A percentile compares a stretch with the other conserved stretches of the same genome.
Evolutionary conservation across 208 protist genomes (phyloP).

Genomic region (Trypanosoma boissoni): DNA sequence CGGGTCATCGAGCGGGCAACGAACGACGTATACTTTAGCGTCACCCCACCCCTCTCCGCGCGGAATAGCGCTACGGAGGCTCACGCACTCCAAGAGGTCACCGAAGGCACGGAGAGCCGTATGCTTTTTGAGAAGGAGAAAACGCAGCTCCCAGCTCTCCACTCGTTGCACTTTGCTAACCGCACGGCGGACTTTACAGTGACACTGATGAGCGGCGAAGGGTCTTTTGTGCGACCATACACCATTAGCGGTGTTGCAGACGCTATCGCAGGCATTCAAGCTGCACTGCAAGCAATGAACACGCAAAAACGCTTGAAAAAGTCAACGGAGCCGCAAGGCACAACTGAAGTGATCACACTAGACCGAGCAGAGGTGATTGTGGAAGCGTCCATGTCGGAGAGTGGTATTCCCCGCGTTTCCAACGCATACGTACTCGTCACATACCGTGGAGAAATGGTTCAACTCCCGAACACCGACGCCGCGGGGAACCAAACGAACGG

Average conservation of each 20-base stretch:
- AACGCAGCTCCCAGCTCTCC: constrained; percentile 26
- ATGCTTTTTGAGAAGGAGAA: constrained; percentile 28
- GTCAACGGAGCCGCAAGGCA: neutral
- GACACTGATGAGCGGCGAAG: constrained; percentile 8
- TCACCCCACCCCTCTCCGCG: constrained; percentile 11
- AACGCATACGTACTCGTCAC: constrained; percentile 45
- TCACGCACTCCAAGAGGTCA: no score
- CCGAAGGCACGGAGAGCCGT: neutral
- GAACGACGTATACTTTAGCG: constrained; percentile 40
- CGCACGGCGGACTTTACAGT: constrained; percentile 36
- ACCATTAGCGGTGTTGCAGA: constrained; percentile 14
- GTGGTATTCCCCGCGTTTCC: constrained; percentile 51
- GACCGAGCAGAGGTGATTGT: constrained; percentile 44
- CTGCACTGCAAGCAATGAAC: constrained; percentile 1
- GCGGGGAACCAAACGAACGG: neutral
- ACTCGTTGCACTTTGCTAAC: constrained; percentile 28
- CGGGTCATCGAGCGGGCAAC: constrained; percentile 44
- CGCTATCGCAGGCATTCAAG: neutral
- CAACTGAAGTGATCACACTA: constrained; percentile 10
- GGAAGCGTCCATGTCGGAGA: constrained; percentile 51
- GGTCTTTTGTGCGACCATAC: constrained; percentile 12
- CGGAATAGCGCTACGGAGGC: no score
- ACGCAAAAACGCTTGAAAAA: no score
- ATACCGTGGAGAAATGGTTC: no score
- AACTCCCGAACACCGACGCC: neutral